Evolutionary conservation across 306 rosid genomes (phyloP).

Genomic region (Lablab purpureus): DNA sequence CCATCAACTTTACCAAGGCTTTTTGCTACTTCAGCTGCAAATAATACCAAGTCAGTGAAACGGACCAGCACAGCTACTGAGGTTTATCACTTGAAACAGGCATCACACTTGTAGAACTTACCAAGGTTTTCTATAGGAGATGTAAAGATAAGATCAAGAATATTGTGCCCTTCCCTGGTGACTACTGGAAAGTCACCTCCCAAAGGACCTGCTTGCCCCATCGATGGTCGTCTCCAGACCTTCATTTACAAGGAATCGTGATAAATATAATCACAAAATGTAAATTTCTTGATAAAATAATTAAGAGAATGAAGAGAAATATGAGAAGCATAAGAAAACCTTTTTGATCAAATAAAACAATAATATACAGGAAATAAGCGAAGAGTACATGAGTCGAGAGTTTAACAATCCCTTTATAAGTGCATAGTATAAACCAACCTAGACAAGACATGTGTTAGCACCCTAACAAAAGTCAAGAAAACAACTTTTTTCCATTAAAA

Average conservation of each 20-base stretch:
- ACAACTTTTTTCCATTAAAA: constrained; percentile 1
- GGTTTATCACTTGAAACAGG: constrained; percentile 33
- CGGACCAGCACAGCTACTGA: not conserved
- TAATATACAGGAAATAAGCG: not conserved
- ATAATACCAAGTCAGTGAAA: constrained; percentile 35
- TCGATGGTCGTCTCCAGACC: constrained; percentile 91
- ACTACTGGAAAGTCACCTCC: constrained; percentile 85
- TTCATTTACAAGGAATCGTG: constrained; percentile 44
- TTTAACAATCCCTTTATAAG: not conserved
- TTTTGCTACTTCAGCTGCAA: constrained; percentile 76
- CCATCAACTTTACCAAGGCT: constrained; percentile 70
- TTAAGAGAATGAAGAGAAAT: not conserved
- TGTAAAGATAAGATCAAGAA: constrained; percentile 87
- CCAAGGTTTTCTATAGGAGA: constrained; percentile 86
- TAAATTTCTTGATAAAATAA: not conserved
- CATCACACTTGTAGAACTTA: constrained; percentile 42
- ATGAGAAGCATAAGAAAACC: not conserved
- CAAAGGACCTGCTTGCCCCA: constrained; percentile 76
- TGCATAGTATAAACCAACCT: not conserved
- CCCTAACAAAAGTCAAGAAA: not conserved
- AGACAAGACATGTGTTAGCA: constrained; percentile 1
- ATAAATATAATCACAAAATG: constrained; percentile 29
- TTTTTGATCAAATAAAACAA: constrained; percentile 4
- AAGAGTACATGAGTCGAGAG: not conserved
- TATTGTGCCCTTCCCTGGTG: constrained; percentile 82